phyloP scores from a whole-genome alignment of 129 eudicot genomes.

The Arctium minus region DNA sequence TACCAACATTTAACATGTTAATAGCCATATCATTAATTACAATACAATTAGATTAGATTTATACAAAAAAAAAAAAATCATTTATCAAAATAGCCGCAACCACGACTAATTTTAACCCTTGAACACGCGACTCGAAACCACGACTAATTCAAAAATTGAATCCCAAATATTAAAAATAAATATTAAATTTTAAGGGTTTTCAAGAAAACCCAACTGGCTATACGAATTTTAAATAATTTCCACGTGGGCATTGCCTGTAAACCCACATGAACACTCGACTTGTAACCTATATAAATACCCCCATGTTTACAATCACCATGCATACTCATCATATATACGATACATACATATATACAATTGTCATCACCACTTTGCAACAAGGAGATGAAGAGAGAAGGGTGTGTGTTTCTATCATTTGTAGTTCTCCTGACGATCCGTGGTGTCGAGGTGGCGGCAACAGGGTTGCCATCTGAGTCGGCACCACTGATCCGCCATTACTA shows the following conservation, averaged over 20 bases:
- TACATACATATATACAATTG: background rate
- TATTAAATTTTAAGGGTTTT: background rate
- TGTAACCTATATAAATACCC: constrained; percentile 25
- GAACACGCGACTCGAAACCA: background rate
- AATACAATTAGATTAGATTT: too few species aligned
- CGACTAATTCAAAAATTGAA: background rate
- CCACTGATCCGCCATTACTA: constrained; percentile 58
- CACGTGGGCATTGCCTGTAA: constrained; percentile 22
- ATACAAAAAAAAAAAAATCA: too few species aligned
- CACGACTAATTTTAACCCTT: background rate
- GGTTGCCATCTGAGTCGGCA: constrained; percentile 51
- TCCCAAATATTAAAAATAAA: background rate
- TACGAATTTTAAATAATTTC: constrained; percentile 7
- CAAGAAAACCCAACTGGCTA: constrained; percentile 33
- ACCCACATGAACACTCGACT: constrained; percentile 20
- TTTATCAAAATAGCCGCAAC: too few species aligned
- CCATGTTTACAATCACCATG: constrained; percentile 21
- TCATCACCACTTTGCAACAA: background rate
- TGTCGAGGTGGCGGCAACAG: constrained; percentile 31
- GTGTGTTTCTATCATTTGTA: constrained; percentile 14
- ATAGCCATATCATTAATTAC: too few species aligned
- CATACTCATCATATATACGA: constrained; percentile 2
- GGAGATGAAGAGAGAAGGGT: constrained; percentile 9
- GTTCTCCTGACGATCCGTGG: background rate
- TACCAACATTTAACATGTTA: too few species aligned